These are phyloP conservation scores for Psilocybe tampanensis DNA, from an alignment of 768 basidiomycete species.

Conservation along the genomic window DNA sequence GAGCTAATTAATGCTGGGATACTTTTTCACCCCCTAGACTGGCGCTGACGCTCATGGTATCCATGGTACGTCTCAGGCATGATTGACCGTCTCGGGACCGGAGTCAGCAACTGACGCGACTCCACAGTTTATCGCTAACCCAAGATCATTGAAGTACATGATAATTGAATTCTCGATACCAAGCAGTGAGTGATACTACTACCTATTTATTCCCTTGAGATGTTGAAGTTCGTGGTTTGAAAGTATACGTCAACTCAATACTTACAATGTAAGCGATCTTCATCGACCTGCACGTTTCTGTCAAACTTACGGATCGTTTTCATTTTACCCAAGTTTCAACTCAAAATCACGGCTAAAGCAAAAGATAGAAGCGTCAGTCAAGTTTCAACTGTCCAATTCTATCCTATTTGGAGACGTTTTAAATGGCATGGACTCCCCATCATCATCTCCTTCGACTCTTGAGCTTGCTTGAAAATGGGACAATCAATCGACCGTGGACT, in stretches of 20 bases:
- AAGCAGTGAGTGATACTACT: slow-evolving; percentile 1
- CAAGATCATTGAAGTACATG: slow-evolving; percentile 4
- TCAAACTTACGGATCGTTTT: neutral
- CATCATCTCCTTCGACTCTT: no score
- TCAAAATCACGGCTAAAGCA: neutral
- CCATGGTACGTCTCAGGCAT: neutral
- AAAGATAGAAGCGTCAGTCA: neutral
- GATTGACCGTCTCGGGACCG: neutral
- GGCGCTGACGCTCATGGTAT: neutral
- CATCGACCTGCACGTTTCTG: no score
- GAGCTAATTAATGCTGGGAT: no score
- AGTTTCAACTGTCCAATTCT: neutral
- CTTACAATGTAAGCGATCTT: slow-evolving; percentile 9
- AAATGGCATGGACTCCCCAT: neutral
- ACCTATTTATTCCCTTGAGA: neutral
- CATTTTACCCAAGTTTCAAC: neutral
- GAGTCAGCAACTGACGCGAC: neutral
- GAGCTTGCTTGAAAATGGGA: no score
- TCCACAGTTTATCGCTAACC: neutral
- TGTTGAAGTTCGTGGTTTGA: neutral
- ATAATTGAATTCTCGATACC: slow-evolving; percentile 15
- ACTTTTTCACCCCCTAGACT: neutral
- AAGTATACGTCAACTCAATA: slow-evolving; percentile 18
- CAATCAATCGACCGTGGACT: no score
- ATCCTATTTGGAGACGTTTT: neutral